Evolutionary conservation across 495 filamentous ascomycete genomes (phyloP), one percentile per base, ranked within the genome.

Genomic region (Echria macrotheca): DNA sequence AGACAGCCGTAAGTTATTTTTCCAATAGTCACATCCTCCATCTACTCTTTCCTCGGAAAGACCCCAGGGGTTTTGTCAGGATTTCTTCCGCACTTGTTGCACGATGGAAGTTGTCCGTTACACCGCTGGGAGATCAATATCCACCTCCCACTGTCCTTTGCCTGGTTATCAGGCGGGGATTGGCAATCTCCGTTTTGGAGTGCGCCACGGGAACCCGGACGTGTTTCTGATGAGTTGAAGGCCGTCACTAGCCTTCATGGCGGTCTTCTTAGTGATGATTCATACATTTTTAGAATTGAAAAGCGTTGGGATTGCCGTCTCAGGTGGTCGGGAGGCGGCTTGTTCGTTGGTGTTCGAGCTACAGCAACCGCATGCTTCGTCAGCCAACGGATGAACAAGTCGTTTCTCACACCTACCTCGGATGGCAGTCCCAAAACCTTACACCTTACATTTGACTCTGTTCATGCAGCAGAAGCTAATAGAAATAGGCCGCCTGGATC

Each of bases 191-290:
- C 89, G 91, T 97, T 76, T 88, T 97, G 93, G 81, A 71, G 72
- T 84, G 79, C 78, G 76, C 82, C 83, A 82, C 85, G 71, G 80
- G 80, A 77, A 75, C 68, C 73, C 63, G 63, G 58, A 61, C 44
- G 62, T 77, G 72, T 72, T 72, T 77, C 70, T 70, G 82, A 81
- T 85, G 88, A 95, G 89, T 95, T 89, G 90, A 94, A 81, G 67
- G 74, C 79, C 78, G 66, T 67, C 70, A 67, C 69, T 60, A 53
- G 48, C 69, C 56, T 47, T 64, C 49, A 73, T 91, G 81, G 83
- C 75, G 76, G 78, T 80, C 71, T 85, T 96, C 93, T 94, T 97
- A 98, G 91, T 95, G 84, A 86, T 84, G 89, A 86, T 84, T 85
- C 91, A 94, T 80, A 98, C 91, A 98, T 86, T 57, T 54, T 47